Evolutionary conservation across 495 filamentous ascomycete species (phyloP).

Genomic region (Neurospora discreta): DNA sequence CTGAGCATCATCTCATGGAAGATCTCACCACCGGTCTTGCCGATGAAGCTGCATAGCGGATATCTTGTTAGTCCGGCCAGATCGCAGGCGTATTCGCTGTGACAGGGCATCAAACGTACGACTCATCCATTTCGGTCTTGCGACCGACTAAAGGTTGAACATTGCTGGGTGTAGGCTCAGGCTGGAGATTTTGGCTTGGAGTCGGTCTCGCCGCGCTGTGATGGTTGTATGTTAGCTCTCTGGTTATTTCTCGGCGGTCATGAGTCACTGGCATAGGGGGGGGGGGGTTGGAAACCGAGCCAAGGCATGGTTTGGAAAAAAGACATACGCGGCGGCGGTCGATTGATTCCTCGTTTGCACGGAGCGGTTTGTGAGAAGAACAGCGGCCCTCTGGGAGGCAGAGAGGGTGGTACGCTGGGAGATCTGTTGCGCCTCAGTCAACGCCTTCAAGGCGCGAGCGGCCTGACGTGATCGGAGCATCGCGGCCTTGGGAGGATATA

Average conservation of each 20-base stretch:
- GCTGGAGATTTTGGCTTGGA: slow-evolving; percentile 64
- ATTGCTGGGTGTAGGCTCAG: slow-evolving; percentile 36
- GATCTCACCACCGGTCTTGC: slow-evolving; percentile 89
- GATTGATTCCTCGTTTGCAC: slow-evolving; percentile 25
- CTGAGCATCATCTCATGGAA: slow-evolving; percentile 99
- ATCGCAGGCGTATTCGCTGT: neutral
- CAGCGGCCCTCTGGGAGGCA: slow-evolving; percentile 10
- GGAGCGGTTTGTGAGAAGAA: slow-evolving; percentile 17
- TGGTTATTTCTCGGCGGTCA: neutral
- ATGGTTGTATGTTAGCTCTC: slow-evolving; percentile 10
- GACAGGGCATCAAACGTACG: slow-evolving; percentile 34
- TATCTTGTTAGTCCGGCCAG: slow-evolving; percentile 16
- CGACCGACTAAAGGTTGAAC: slow-evolving; percentile 58
- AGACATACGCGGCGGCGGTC: slow-evolving; percentile 15
- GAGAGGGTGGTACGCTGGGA: slow-evolving; percentile 17
- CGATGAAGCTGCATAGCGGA: slow-evolving; percentile 60
- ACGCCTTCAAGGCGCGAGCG: slow-evolving; percentile 30
- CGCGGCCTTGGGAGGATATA: slow-evolving; percentile 7
- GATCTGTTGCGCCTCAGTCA: slow-evolving; percentile 27
- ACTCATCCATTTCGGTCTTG: slow-evolving; percentile 62
- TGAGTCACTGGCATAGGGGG: slow-evolving; percentile 13
- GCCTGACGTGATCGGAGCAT: slow-evolving; percentile 35
- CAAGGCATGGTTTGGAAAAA: neutral
- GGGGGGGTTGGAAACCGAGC: neutral
- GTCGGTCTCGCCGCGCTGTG: slow-evolving; percentile 32